Conservation (phyloP, 306 rosid species). For the Prunus fruticosa region DNA sequence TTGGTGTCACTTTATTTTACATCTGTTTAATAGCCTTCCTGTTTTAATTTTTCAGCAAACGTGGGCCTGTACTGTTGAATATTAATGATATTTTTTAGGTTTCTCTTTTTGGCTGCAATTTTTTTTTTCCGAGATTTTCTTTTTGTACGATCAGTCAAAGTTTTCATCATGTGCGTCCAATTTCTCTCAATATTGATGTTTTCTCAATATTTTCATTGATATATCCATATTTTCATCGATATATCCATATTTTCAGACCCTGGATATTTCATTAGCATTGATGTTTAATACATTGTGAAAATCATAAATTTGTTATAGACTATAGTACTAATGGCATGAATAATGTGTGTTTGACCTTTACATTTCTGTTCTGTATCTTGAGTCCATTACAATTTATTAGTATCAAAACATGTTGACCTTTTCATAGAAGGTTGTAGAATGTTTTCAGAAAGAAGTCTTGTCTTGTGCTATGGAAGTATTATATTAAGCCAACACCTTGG, state of each 20-base stretch:
- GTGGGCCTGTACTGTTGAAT: background rate
- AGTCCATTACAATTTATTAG: background rate
- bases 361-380: background rate
- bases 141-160: background rate
- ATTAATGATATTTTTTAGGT: background rate
- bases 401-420: background rate
- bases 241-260: background rate
- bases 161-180: background rate
- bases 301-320: background rate
- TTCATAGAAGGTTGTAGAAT: background rate
- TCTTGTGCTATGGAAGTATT: background rate
- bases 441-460: background rate
- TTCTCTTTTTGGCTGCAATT: background rate
- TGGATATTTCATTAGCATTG: background rate
- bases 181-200: background rate
- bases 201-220: background rate
- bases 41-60: background rate
- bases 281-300: background rate
- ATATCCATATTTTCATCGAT: too few relatives aligned
- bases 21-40: background rate
- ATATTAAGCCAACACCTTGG: background rate
- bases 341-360: background rate
- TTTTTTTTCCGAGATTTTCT: too few relatives aligned
- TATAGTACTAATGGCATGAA: background rate
- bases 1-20: slow-evolving; percentile 3